Conservation (phyloP, 805 yeast species). For the Gaillardinia entomophila region DNA sequence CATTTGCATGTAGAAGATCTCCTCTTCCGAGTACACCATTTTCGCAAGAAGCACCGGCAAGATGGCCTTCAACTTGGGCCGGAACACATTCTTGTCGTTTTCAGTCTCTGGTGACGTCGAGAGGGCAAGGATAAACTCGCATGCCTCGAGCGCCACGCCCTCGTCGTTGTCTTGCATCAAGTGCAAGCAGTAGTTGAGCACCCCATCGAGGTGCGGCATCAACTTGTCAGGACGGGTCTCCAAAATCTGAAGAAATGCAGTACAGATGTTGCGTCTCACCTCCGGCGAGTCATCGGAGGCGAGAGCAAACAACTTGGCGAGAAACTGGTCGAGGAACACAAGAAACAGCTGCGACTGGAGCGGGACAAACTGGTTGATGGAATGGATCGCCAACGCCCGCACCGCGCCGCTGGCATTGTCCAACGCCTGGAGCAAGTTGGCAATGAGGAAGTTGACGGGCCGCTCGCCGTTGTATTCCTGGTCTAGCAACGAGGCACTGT, state of each 20-base stretch:
- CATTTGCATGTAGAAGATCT: slow-evolving; percentile 55
- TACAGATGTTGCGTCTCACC: slow-evolving; percentile 71
- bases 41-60: slow-evolving; percentile 73
- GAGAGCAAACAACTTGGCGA: slow-evolving; percentile 58
- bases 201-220: slow-evolving; percentile 78
- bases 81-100: slow-evolving; percentile 30
- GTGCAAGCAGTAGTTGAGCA: slow-evolving; percentile 76
- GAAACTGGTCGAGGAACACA: slow-evolving; percentile 58
- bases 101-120: slow-evolving; percentile 50
- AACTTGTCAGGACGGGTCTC: slow-evolving; percentile 79
- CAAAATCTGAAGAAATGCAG: slow-evolving; percentile 64
- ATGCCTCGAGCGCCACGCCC: slow-evolving; percentile 82
- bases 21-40: slow-evolving; percentile 87
- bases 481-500: slow-evolving; percentile 63
- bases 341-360: slow-evolving; percentile 62
- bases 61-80: slow-evolving; percentile 53
- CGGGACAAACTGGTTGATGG: slow-evolving; percentile 72
- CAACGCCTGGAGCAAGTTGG: slow-evolving; percentile 54
- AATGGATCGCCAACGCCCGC: slow-evolving; percentile 57
- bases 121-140: slow-evolving; percentile 80
- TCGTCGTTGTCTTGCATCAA: slow-evolving; percentile 62
- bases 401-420: slow-evolving; percentile 36
- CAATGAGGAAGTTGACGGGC: slow-evolving; percentile 65
- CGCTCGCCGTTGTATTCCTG: slow-evolving; percentile 56
- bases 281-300: slow-evolving; percentile 57